Conservation (phyloP, 805 yeast species). For the Ascoidea tarda region DNA sequence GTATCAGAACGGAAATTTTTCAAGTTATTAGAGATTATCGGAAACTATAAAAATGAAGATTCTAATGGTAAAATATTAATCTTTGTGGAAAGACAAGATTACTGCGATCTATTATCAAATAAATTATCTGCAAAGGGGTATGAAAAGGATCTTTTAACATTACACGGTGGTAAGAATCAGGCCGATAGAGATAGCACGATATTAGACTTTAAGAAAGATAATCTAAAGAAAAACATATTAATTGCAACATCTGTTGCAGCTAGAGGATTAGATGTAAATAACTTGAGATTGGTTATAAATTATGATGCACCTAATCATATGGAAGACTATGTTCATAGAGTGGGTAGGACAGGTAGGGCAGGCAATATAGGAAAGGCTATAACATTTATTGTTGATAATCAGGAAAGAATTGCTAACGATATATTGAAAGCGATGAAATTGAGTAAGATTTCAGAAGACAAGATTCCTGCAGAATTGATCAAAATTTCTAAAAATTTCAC, state of each 20-base stretch:
- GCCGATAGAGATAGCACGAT: conserved; percentile 67
- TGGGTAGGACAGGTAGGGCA: conserved; percentile 94
- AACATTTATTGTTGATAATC: conserved; percentile 51
- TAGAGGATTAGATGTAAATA: conserved; percentile 88
- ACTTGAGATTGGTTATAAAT: conserved; percentile 67
- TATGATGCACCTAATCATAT: conserved; percentile 74
- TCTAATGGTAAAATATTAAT: conserved; percentile 43
- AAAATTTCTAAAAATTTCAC: conserved; percentile 41
- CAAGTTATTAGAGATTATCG: conserved; percentile 32
- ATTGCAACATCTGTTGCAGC: conserved; percentile 94
- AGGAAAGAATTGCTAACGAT: conserved; percentile 53
- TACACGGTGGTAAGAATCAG: conserved; percentile 92
- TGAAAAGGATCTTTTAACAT: conserved; percentile 33
- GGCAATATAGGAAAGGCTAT: conserved; percentile 64
- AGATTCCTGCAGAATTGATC: conserved; percentile 32
- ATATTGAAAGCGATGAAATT: conserved; percentile 53
- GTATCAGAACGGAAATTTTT: conserved; percentile 34
- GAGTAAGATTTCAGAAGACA: conserved; percentile 22
- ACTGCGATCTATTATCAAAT: conserved; percentile 59
- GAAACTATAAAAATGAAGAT: conserved; percentile 15
- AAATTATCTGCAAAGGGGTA: conserved; percentile 38
- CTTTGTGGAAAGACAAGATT: conserved; percentile 81
- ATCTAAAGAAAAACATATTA: conserved; percentile 36
- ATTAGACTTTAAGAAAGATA: conserved; percentile 49
- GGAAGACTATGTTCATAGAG: conserved; percentile 94